These are phyloP conservation scores for Pleomassaria siparia DNA, from an alignment of 2,329 filamentous ascomycete genomes.

Conservation along the genomic window DNA sequence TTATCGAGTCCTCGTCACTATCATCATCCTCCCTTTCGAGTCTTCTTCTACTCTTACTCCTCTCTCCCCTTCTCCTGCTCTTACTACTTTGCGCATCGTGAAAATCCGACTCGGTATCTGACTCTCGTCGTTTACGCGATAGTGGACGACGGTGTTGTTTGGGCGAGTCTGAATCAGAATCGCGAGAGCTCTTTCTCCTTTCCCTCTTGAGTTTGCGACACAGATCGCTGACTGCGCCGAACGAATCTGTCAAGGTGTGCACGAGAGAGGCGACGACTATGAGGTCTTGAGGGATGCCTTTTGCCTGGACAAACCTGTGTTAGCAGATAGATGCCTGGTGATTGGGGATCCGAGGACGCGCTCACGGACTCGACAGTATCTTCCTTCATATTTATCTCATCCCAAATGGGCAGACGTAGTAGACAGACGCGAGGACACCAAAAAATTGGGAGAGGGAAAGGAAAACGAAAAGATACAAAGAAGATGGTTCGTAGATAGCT, in stretches of 20 bases:
- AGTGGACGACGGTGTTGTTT: constrained; percentile 1
- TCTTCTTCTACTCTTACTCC: constrained; percentile 14
- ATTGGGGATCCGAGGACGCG: too few relatives aligned
- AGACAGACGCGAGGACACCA: too few relatives aligned
- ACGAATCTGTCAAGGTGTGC: constrained; percentile 28
- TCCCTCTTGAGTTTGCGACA: constrained; percentile 34
- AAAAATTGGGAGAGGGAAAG: too few relatives aligned
- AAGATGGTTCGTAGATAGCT: not conserved
- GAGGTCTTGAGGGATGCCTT: constrained; percentile 25
- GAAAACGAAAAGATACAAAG: not conserved
- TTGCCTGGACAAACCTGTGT: constrained; percentile 21
- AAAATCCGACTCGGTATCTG: constrained; percentile 12
- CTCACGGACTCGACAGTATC: constrained; percentile 3
- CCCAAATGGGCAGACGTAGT: too few relatives aligned
- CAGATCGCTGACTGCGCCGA: constrained; percentile 33
- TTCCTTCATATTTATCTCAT: constrained; percentile 1
- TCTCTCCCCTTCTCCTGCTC: constrained; percentile 4
- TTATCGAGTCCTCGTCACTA: constrained; percentile 32
- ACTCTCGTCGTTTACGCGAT: constrained; percentile 16
- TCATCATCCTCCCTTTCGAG: constrained; percentile 23
- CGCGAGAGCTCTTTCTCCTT: constrained; percentile 17
- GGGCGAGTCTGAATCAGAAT: constrained; percentile 8
- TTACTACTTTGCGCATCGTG: not conserved
- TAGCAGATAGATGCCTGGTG: not conserved
- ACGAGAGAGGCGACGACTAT: constrained; percentile 36